Percentiles rank a stretch among this genome's conserved stretches.
Conservation (phyloP, 2,329 filamentous ascomycete genomes). For the Trichoderma oligosporum region DNA sequence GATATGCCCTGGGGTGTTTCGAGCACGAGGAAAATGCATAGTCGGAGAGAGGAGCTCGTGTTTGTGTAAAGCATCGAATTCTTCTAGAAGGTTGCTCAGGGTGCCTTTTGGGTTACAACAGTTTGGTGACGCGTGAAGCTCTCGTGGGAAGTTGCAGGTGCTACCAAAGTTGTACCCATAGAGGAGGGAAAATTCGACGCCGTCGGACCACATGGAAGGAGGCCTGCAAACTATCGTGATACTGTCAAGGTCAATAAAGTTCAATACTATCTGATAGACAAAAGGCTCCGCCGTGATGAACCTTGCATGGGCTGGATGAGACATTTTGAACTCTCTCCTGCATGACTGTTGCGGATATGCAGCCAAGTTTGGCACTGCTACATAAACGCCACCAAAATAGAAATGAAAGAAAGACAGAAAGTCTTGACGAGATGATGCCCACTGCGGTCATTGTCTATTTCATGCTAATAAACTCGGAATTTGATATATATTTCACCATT, state of each 20-base stretch:
- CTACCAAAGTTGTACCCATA: background rate
- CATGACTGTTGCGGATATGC: background rate
- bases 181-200: background rate
- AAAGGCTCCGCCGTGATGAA: background rate
- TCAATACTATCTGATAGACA: background rate
- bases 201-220: constrained; percentile 14
- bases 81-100: constrained; percentile 12
- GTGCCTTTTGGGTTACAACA: background rate
- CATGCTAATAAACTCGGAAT: background rate
- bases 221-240: background rate
- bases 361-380: background rate
- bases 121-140: background rate
- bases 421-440: background rate
- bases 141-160: constrained; percentile 16
- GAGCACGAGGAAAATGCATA: background rate
- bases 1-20: background rate
- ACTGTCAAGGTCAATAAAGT: background rate
- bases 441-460: background rate
- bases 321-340: background rate
- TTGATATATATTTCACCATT: background rate
- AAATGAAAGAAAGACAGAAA: background rate
- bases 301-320: background rate
- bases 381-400: background rate
- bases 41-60: background rate
- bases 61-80: background rate